Percentiles rank a stretch among this genome's conserved stretches.
Evolutionary conservation across 1,139 yeast genomes (phyloP).

Genomic region (Geotrichum klebahnii): DNA sequence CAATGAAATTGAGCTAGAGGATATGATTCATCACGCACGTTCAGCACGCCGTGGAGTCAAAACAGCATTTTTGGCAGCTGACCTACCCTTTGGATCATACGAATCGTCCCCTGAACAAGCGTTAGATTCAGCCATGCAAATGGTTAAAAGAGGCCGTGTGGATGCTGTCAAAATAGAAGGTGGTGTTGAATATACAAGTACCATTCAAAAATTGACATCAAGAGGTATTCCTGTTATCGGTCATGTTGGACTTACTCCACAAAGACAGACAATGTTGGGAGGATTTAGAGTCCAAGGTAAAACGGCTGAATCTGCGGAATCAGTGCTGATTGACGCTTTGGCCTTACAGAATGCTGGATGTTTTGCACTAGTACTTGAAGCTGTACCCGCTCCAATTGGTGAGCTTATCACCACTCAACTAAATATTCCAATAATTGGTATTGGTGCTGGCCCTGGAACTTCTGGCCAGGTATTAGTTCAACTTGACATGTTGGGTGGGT

Average conservation of each 20-base stretch:
- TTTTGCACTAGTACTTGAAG: constrained; percentile 72
- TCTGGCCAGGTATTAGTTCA: constrained; percentile 90
- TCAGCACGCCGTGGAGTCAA: constrained; percentile 72
- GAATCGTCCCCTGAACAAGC: constrained; percentile 67
- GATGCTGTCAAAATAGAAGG: constrained; percentile 90
- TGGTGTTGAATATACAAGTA: constrained; percentile 52
- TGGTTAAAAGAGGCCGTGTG: constrained; percentile 61
- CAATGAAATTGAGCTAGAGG: constrained; percentile 63
- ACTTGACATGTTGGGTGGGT: constrained; percentile 72
- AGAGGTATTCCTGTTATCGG: constrained; percentile 90
- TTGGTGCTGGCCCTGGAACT: constrained; percentile 84
- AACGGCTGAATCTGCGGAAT: constrained; percentile 51
- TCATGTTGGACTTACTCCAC: constrained; percentile 91
- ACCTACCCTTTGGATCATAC: constrained; percentile 83
- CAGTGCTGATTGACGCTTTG: constrained; percentile 63
- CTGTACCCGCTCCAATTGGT: constrained; percentile 78
- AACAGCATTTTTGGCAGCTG: constrained; percentile 70
- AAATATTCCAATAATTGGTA: constrained; percentile 81
- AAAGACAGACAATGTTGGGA: constrained; percentile 69
- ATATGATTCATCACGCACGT: constrained; percentile 68
- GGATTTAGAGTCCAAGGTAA: constrained; percentile 87
- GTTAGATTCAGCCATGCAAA: constrained; percentile 53
- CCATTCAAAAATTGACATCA: constrained; percentile 50
- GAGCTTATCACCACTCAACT: constrained; percentile 56
- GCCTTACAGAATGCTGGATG: constrained; percentile 75